phyloP scores from a whole-genome alignment of 441 rosid genomes.

The Rhodomyrtus psidioides region DNA sequence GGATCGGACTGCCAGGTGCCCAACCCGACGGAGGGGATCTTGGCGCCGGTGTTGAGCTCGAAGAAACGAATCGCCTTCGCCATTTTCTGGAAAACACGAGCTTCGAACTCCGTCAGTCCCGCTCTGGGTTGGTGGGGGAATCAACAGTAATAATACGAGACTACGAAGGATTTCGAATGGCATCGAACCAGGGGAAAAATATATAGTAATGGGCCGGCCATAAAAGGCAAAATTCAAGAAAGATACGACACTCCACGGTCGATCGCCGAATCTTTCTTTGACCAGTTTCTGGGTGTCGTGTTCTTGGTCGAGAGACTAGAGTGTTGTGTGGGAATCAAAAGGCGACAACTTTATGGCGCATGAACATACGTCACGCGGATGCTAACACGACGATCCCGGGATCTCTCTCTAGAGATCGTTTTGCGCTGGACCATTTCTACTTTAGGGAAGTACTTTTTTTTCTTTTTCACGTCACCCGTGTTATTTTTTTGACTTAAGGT shows the following conservation, averaged over 20 bases:
- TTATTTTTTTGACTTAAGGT: no score
- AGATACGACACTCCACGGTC: neutral
- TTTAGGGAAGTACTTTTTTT: neutral
- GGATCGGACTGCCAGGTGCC: constrained; percentile 62
- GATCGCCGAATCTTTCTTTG: neutral
- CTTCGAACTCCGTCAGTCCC: neutral
- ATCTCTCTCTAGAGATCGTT: neutral
- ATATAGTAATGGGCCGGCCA: neutral
- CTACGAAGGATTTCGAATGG: neutral
- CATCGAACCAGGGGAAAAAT: neutral
- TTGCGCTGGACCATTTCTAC: neutral
- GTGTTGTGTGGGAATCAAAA: neutral
- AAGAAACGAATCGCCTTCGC: constrained; percentile 30
- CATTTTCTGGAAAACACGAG: constrained; percentile 10
- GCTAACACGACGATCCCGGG: neutral
- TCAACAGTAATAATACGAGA: neutral
- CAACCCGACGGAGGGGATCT: constrained; percentile 68
- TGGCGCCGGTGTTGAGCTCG: constrained; percentile 52
- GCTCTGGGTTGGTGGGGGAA: neutral
- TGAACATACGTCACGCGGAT: neutral
- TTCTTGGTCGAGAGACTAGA: neutral
- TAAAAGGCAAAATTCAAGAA: neutral
- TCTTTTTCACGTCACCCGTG: neutral
- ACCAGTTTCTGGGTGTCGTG: neutral
- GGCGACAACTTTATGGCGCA: neutral